Conservation (phyloP, 495 filamentous ascomycete species). For the Penicillium odoratum region DNA sequence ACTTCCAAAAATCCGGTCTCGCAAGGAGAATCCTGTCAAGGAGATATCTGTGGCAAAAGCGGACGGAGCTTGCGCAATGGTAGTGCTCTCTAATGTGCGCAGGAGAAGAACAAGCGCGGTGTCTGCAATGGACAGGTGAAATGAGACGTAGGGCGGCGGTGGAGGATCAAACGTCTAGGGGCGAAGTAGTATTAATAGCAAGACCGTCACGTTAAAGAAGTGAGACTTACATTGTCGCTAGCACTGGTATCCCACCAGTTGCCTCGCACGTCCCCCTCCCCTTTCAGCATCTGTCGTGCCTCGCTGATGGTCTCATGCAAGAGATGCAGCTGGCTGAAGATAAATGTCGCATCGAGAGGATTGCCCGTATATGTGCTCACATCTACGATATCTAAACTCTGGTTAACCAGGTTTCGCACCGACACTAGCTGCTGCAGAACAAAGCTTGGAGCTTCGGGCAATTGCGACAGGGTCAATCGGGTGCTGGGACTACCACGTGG, state of each 20-base stretch:
- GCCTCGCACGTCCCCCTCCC: slow-evolving; percentile 48
- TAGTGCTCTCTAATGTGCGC: slow-evolving; percentile 70
- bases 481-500: slow-evolving; percentile 47
- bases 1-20: slow-evolving; percentile 54
- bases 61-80: slow-evolving; percentile 58
- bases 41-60: slow-evolving; percentile 56
- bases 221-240: slow-evolving; percentile 48
- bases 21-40: slow-evolving; percentile 56
- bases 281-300: slow-evolving; percentile 55
- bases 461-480: slow-evolving; percentile 56
- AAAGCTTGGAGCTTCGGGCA: slow-evolving; percentile 49
- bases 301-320: slow-evolving; percentile 74
- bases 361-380: slow-evolving; percentile 69
- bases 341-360: slow-evolving; percentile 60
- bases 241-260: slow-evolving; percentile 60
- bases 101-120: slow-evolving; percentile 74
- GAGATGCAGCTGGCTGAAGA: slow-evolving; percentile 75
- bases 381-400: slow-evolving; percentile 74
- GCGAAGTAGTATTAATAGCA: slow-evolving; percentile 1
- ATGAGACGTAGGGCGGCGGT: slow-evolving; percentile 59
- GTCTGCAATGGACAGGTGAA: slow-evolving; percentile 77
- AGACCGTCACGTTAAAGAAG: background rate
- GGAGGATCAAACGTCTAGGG: slow-evolving; percentile 56
- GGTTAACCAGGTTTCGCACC: slow-evolving; percentile 71
- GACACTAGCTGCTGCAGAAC: slow-evolving; percentile 67